phyloP scores from a whole-genome alignment of 768 basidiomycete genomes.

The Butyriboletus loyo region DNA sequence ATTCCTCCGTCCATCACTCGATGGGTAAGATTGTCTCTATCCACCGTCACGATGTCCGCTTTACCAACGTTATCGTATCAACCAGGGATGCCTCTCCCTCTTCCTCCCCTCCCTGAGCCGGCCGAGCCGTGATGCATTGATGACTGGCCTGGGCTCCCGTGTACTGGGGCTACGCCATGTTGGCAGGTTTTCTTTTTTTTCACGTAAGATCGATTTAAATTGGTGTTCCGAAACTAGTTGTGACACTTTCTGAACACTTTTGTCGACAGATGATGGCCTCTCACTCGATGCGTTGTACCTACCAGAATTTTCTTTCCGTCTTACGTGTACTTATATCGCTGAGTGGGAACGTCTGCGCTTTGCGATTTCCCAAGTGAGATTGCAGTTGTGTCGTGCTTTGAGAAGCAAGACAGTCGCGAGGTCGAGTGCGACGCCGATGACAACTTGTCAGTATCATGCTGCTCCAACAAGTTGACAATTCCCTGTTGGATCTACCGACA shows the following conservation, averaged over 20 bases:
- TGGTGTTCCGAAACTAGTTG: neutral
- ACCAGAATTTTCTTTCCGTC: no score
- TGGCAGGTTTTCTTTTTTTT: no score
- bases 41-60: neutral
- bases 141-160: no score
- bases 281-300: neutral
- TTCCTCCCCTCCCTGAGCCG: conserved; percentile 2
- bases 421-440: no score
- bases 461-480: no score
- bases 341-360: neutral
- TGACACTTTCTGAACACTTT: neutral
- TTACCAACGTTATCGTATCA: neutral
- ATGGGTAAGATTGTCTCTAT: conserved; percentile 12
- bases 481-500: no score
- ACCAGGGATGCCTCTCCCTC: neutral
- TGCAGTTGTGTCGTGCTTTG: neutral
- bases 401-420: neutral
- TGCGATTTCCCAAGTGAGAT: neutral
- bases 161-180: no score
- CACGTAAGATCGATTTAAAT: neutral
- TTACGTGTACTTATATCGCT: neutral
- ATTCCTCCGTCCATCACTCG: conserved; percentile 26
- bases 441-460: neutral
- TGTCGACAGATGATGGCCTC: neutral
- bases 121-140: neutral